Evolutionary conservation across 2,329 filamentous ascomycete species (phyloP).

Genomic region (Ceratocystis papillata): DNA sequence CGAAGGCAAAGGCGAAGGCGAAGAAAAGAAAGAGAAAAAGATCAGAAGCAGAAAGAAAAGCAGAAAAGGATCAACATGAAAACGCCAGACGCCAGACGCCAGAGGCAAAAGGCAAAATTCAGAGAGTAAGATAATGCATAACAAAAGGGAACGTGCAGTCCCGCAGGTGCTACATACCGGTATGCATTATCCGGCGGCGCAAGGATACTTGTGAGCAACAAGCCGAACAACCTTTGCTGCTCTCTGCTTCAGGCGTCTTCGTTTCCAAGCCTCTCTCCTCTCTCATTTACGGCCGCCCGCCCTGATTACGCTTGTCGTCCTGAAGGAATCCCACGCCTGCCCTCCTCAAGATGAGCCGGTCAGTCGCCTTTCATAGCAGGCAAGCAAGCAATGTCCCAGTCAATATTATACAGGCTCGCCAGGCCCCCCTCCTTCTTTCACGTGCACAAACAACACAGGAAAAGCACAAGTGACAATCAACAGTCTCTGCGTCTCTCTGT

Average conservation of each 20-base stretch:
- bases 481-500: no score
- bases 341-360: no score
- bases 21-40: conserved; percentile 4
- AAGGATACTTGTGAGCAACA: neutral
- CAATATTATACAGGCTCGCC: no score
- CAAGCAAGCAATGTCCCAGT: no score
- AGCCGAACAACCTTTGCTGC: neutral
- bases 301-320: no score
- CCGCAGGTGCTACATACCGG: neutral
- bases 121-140: neutral
- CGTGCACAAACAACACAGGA: neutral
- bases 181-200: neutral
- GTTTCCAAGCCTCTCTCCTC: no score
- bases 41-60: neutral
- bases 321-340: no score
- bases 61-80: neutral
- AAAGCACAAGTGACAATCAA: no score
- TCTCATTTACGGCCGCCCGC: no score
- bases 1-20: neutral
- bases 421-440: neutral
- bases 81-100: neutral
- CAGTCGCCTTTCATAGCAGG: no score
- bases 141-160: conserved; percentile 8
- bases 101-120: neutral
- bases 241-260: neutral